Percentiles rank a stretch among this genome's conserved stretches.
These are phyloP conservation scores for Begonia masoniana DNA, from an alignment of 306 rosid species.

Conservation along the genomic window DNA sequence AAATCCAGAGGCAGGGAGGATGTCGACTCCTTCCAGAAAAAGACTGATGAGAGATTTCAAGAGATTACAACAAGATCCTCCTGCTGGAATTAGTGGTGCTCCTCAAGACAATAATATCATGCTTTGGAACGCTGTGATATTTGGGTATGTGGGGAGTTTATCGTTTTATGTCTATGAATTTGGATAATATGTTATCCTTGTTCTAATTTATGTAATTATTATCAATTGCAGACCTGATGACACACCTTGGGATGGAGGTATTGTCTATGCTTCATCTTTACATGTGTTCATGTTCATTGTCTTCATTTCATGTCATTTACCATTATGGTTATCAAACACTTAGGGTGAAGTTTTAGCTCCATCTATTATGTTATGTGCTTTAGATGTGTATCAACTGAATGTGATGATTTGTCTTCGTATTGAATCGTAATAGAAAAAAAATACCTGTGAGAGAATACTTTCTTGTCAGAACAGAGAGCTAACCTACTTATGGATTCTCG, in stretches of 20 bases:
- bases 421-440: background rate
- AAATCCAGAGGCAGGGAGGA: conserved; percentile 51
- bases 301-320: too few species aligned
- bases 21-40: conserved; percentile 91
- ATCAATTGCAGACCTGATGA: conserved; percentile 75
- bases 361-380: too few species aligned
- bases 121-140: conserved; percentile 98
- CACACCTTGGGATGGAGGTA: conserved; percentile 99
- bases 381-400: background rate
- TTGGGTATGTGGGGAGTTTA: conserved; percentile 53
- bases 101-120: conserved; percentile 89
- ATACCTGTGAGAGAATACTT: too few species aligned
- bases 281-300: too few species aligned
- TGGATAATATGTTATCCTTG: background rate
- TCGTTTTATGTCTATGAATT: background rate
- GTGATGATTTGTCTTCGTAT: background rate
- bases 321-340: too few species aligned
- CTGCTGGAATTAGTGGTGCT: conserved; percentile 94
- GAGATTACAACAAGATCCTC: conserved; percentile 91
- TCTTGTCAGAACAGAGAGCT: too few species aligned
- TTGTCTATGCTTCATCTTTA: conserved; percentile 3
- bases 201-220: conserved; percentile 11
- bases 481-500: too few species aligned
- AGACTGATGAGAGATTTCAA: conserved; percentile 92
- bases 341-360: too few species aligned